Evolutionary conservation across 2,329 filamentous ascomycete species (phyloP).

Genomic region (Lachnellula subtilissima): DNA sequence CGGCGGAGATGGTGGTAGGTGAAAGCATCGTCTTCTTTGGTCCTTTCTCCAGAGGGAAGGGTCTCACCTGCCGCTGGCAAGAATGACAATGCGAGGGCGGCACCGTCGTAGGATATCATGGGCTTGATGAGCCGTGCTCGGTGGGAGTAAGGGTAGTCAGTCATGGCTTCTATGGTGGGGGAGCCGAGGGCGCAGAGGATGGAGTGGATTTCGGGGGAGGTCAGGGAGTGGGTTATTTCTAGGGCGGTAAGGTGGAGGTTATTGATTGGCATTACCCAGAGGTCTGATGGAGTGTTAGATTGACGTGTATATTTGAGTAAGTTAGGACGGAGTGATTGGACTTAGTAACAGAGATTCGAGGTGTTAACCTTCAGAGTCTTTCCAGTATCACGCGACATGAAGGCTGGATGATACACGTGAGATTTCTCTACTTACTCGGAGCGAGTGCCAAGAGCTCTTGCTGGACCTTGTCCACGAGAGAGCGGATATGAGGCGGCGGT

Average conservation of each 20-base stretch:
- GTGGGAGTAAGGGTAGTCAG: constrained; percentile 61
- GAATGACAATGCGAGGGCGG: constrained; percentile 82
- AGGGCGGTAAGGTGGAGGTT: constrained; percentile 81
- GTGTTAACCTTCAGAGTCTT: neutral
- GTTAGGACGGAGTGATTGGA: neutral
- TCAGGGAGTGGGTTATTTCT: constrained; percentile 78
- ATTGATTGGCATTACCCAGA: constrained; percentile 81
- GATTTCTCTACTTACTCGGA: constrained; percentile 55
- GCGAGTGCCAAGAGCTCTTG: constrained; percentile 56
- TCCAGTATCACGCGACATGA: too few species aligned
- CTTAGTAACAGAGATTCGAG: neutral
- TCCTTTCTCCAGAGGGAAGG: constrained; percentile 17
- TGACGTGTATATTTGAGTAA: neutral
- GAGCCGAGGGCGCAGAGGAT: constrained; percentile 56
- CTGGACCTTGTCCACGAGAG: constrained; percentile 66
- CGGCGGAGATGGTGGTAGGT: constrained; percentile 88
- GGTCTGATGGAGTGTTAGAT: constrained; percentile 41
- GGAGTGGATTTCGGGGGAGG: constrained; percentile 59
- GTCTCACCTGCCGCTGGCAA: constrained; percentile 69
- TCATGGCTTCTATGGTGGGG: constrained; percentile 50
- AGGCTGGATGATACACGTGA: neutral
- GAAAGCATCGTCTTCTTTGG: constrained; percentile 57
- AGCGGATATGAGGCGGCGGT: constrained; percentile 66
- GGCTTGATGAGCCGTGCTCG: constrained; percentile 76
- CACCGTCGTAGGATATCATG: constrained; percentile 75